Evolutionary conservation across 202 grass and related monocot species (phyloP).

Genomic region (Elaeis oleifera): DNA sequence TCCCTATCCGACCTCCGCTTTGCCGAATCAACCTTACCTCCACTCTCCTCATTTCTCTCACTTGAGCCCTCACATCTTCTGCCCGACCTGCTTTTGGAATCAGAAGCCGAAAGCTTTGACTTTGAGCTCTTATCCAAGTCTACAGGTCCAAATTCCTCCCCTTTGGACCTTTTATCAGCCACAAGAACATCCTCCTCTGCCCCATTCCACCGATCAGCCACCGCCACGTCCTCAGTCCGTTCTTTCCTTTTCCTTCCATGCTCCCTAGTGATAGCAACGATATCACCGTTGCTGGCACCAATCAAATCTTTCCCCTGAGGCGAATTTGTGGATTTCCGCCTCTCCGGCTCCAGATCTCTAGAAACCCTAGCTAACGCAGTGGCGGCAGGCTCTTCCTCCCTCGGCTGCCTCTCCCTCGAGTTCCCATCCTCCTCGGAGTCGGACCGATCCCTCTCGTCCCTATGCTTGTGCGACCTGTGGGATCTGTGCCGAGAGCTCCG

Average conservation of each 20-base stretch:
- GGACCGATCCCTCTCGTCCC: conserved; percentile 51
- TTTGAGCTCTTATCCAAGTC: conserved; percentile 49
- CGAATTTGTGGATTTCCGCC: conserved; percentile 46
- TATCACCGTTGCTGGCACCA: conserved; percentile 42
- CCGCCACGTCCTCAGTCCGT: conserved; percentile 52
- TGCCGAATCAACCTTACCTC: conserved; percentile 33
- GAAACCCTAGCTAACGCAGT: conserved; percentile 44
- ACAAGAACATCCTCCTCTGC: conserved; percentile 39
- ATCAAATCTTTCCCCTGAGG: conserved; percentile 36
- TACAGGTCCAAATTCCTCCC: conserved; percentile 45
- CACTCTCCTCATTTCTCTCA: conserved; percentile 54
- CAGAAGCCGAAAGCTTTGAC: conserved; percentile 47
- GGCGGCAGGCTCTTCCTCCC: conserved; percentile 15
- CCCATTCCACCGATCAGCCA: conserved; percentile 74
- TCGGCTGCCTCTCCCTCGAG: conserved; percentile 37
- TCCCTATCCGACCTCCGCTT: conserved; percentile 58
- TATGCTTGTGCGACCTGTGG: conserved; percentile 76
- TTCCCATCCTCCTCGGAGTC: conserved; percentile 68
- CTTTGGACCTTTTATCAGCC: conserved; percentile 65
- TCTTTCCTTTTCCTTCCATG: conserved; percentile 84
- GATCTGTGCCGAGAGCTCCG: conserved; percentile 82
- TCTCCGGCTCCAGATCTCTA: conserved; percentile 64
- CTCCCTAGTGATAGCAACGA: conserved; percentile 29
- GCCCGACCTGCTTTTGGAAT: conserved; percentile 53
- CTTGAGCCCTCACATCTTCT: conserved; percentile 28